A percentile compares a stretch with the other conserved stretches of the same genome.
Evolutionary conservation across 2,329 filamentous ascomycete species (phyloP).

Genomic region (Penicillium paneum): DNA sequence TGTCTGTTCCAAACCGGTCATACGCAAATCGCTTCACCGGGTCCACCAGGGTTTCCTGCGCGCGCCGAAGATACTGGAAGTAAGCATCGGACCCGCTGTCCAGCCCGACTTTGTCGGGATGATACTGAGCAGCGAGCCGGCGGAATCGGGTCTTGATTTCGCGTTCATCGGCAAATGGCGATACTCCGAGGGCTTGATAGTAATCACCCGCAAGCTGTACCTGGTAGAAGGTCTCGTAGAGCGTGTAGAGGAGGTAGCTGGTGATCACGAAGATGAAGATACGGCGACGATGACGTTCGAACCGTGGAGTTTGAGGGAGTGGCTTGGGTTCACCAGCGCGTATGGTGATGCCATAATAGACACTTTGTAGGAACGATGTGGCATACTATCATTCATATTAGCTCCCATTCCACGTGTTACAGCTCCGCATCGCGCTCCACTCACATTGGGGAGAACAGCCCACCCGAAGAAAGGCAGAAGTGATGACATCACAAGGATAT

Average conservation of each 20-base stretch:
- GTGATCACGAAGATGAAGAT: slow-evolving; percentile 82
- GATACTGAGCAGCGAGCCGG: slow-evolving; percentile 63
- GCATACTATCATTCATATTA: slow-evolving; percentile 57
- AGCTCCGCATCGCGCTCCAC: slow-evolving; percentile 22
- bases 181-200: slow-evolving; percentile 73
- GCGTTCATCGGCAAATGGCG: slow-evolving; percentile 65
- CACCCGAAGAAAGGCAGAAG: slow-evolving; percentile 58
- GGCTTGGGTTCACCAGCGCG: slow-evolving; percentile 84
- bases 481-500: slow-evolving; percentile 35
- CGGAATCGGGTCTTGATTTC: slow-evolving; percentile 83
- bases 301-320: slow-evolving; percentile 63
- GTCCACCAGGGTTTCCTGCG: slow-evolving; percentile 77
- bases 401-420: not conserved
- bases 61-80: slow-evolving; percentile 80
- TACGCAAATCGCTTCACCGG: slow-evolving; percentile 79
- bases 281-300: slow-evolving; percentile 69
- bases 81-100: slow-evolving; percentile 47
- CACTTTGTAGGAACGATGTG: slow-evolving; percentile 70
- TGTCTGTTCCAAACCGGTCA: slow-evolving; percentile 77
- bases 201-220: slow-evolving; percentile 69
- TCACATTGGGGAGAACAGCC: slow-evolving; percentile 61
- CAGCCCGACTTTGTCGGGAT: slow-evolving; percentile 75
- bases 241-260: slow-evolving; percentile 82
- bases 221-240: slow-evolving; percentile 86
- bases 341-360: slow-evolving; percentile 85